Evolutionary conservation across 129 eudicot species (phyloP), one percentile per base, ranked within the genome.

Genomic region (Silybum marianum): DNA sequence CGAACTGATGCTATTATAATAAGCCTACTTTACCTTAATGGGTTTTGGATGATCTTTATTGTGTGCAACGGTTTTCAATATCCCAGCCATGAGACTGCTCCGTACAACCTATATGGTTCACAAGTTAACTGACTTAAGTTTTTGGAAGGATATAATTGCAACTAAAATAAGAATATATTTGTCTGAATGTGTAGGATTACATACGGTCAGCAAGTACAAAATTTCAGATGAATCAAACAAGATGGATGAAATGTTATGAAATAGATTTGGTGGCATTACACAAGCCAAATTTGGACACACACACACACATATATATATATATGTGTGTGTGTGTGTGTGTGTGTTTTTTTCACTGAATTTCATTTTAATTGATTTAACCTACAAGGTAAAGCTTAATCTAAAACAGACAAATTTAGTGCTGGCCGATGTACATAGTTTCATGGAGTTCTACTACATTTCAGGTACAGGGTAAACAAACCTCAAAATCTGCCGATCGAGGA

Each of bases 41-140:
- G 99, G 97, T 86, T 95, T 95, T 6, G 97, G 99, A 83, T 95
- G 99, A 83, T 95, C 97, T 88, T 95, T 95, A 77, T 95, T 95
- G 72, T 95, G 97, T 81, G 92, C 97, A 71, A 85, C 89, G 2
- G 91, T 90, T 87, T 92, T 95, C 78, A 95, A 82, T 68, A 95
- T 84, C n/a, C 99, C 99, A 32, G 97, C 90, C 97, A 95, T 89
- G 67, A 95, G 97, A 81, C 88, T 92, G 76, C 89, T 90, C 9
- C 97, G 89, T 14, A 91, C 97, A 44, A 87, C 94, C 99, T 95
- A 85, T 72, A 70, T 18, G 34, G 24, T 78, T 44, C 11, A 76
- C 34, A 36, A 63, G 75, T 25, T 44, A 74, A 36, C 16, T 9
- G 36, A n/a, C 34, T 66, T 21, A 9, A 18, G 28, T 30, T 42